Evolutionary conservation across 2,329 filamentous ascomycete genomes (phyloP), one percentile per base, ranked within the genome.

Genomic region (Monilinia polystroma): DNA sequence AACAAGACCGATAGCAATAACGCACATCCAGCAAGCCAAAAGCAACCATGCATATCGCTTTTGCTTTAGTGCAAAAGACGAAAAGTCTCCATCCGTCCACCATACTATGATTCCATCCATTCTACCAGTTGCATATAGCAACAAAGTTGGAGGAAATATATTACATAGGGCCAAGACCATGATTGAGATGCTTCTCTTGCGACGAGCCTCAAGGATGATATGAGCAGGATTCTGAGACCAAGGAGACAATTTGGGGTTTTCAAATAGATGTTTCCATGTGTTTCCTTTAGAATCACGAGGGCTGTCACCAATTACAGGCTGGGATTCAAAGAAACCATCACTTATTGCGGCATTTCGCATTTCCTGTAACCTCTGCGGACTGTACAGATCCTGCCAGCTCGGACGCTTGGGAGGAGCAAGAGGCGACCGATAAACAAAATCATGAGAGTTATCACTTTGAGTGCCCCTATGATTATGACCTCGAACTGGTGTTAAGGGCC

Each of bases 311-410:
- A 63, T 60, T 26, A 51, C 52, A 20, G 64, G 47, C 5, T 62
- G 66, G 11, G 68, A 67, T 23, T 69, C 63, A n/a, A 68, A 60
- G 16, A 71, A 57, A 14, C 70, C 70, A 65, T 73, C 73, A 7
- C 67, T 56, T 35, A 55, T 71, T 23, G 71, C 73, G 54, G 67
- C 66, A 38, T 72, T 68, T 26, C 45, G 63, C 6, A 73, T 68
- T 16, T 54, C 53, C n/a, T 60, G 62, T 32, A 75, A 55, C 20
- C 75, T 69, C 3, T 68, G 58, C 10, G 57, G 54, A 35, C 67
- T 73, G 64, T 76, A 76, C 57, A 76, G 43, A n/a, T 67, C 53
- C 20, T 71, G 67, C 73, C 72, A 75, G 18, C 66, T 72, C 29
- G 67, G 64, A 10, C 69, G 69, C 55, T 70, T 70, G 29, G 72